A percentile compares a stretch with the other conserved stretches of the same genome.
Evolutionary conservation across 1,284 basidiomycete species (phyloP).

Genomic region (Volvariella surrecta): DNA sequence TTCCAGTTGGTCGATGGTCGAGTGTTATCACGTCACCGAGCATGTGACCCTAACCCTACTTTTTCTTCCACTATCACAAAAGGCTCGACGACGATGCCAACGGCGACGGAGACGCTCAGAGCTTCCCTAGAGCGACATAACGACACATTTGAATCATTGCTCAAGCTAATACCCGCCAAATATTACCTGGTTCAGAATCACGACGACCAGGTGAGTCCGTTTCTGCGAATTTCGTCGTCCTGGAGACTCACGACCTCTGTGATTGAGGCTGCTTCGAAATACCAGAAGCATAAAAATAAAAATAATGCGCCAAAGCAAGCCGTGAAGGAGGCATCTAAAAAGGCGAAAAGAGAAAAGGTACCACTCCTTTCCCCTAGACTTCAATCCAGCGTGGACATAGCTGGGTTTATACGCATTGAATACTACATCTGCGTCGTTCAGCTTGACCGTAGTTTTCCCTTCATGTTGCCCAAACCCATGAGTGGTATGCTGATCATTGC

Average conservation of each 20-base stretch:
- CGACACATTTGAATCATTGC: conserved; percentile 69
- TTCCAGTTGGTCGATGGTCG: background rate
- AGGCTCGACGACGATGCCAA: conserved; percentile 33
- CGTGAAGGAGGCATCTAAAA: conserved; percentile 80
- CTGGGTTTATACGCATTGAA: too few species aligned
- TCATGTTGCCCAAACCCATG: background rate
- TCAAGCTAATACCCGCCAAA: conserved; percentile 80
- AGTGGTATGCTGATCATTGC: background rate
- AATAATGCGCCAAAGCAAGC: conserved; percentile 76
- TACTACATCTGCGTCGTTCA: too few species aligned
- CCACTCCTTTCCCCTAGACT: conserved; percentile 11
- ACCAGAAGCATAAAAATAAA: conserved; percentile 86
- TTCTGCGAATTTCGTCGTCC: background rate
- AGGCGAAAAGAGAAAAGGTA: conserved; percentile 81
- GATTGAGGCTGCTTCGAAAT: conserved; percentile 53
- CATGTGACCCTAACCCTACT: conserved; percentile 9
- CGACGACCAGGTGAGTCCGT: conserved; percentile 51
- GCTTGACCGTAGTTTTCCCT: conserved; percentile 3
- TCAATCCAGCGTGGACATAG: background rate
- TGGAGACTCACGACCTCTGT: background rate
- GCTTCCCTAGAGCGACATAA: conserved; percentile 78
- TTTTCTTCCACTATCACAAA: background rate
- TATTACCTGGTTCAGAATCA: conserved; percentile 74
- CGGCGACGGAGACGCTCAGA: conserved; percentile 41
- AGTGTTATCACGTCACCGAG: conserved; percentile 2